A percentile compares a stretch with the other conserved stretches of the same genome.
phyloP scores from a whole-genome alignment of 1,284 basidiomycete species.

The Vanrija sp. region DNA sequence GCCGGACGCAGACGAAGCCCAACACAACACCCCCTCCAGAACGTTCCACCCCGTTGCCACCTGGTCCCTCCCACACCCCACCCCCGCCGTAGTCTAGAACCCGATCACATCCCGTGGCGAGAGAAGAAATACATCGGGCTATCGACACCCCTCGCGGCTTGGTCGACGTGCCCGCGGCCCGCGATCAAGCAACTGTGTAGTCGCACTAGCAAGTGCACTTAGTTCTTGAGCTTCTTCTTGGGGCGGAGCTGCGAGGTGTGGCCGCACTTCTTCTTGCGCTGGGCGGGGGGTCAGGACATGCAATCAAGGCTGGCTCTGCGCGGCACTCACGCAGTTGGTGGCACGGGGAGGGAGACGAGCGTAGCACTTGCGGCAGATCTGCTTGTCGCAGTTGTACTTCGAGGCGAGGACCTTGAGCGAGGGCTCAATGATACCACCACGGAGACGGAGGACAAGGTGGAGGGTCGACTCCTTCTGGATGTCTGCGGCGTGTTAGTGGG shows the following conservation, averaged over 20 bases:
- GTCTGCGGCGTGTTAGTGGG: constrained; percentile 47
- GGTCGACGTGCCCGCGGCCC: constrained; percentile 3
- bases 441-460: constrained; percentile 94
- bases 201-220: constrained; percentile 11
- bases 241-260: constrained; percentile 95
- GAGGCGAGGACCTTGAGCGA: constrained; percentile 93
- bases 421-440: constrained; percentile 98
- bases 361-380: constrained; percentile 99
- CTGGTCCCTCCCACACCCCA: too few relatives aligned
- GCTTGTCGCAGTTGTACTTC: constrained; percentile 97
- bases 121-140: constrained; percentile 31
- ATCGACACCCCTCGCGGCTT: constrained; percentile 19
- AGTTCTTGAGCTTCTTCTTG: constrained; percentile 83
- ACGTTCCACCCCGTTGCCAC: neutral
- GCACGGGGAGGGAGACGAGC: constrained; percentile 98
- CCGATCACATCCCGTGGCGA: constrained; percentile 5
- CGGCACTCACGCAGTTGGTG: constrained; percentile 90
- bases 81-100: neutral
- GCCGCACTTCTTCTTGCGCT: constrained; percentile 61
- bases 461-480: constrained; percentile 99
- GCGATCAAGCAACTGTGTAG: neutral
- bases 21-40: neutral
- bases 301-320: neutral
- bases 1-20: too few relatives aligned
- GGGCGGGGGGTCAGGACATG: constrained; percentile 3